Conservation (phyloP, 352 stramenopile species). For the Phytophthora syringae region DNA sequence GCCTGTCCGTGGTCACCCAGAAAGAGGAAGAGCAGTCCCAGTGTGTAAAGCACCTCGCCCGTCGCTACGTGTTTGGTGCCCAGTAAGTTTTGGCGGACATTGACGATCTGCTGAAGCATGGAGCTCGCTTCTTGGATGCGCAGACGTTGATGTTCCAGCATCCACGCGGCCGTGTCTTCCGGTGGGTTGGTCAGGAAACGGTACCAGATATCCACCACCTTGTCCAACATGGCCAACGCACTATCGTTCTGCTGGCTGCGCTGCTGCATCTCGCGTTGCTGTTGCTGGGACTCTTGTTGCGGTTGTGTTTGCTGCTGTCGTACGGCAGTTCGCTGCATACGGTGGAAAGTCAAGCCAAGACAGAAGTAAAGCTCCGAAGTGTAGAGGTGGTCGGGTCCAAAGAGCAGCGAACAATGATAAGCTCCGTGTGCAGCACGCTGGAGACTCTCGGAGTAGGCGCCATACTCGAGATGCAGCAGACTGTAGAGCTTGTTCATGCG, state of each 20-base stretch:
- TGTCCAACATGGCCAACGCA: constrained; percentile 75
- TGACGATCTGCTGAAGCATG: constrained; percentile 70
- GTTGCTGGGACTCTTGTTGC: constrained; percentile 24
- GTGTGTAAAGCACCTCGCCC: constrained; percentile 69
- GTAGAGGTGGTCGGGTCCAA: constrained; percentile 76
- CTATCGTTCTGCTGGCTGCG: constrained; percentile 48
- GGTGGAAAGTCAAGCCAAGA: constrained; percentile 67
- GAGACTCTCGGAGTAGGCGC: constrained; percentile 54
- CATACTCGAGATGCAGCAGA: constrained; percentile 61
- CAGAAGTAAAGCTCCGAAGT: constrained; percentile 81
- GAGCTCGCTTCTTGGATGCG: constrained; percentile 59
- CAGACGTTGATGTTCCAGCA: constrained; percentile 63
- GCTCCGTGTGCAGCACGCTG: constrained; percentile 69
- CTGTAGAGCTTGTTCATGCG: constrained; percentile 83
- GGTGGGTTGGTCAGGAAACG: constrained; percentile 74
- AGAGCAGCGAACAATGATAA: constrained; percentile 75
- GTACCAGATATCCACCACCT: constrained; percentile 85
- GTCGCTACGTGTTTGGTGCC: constrained; percentile 60
- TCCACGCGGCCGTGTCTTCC: constrained; percentile 66
- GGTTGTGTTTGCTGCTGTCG: constrained; percentile 26
- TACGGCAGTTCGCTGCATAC: constrained; percentile 41
- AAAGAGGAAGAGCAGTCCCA: constrained; percentile 61
- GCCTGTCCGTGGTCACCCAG: constrained; percentile 54
- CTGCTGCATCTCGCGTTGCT: constrained; percentile 41
- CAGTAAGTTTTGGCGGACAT: constrained; percentile 44